Percentiles rank a stretch among this genome's conserved stretches.
Evolutionary conservation across 257 asterid species (phyloP).

Genomic region (Gardenia jasminoides): DNA sequence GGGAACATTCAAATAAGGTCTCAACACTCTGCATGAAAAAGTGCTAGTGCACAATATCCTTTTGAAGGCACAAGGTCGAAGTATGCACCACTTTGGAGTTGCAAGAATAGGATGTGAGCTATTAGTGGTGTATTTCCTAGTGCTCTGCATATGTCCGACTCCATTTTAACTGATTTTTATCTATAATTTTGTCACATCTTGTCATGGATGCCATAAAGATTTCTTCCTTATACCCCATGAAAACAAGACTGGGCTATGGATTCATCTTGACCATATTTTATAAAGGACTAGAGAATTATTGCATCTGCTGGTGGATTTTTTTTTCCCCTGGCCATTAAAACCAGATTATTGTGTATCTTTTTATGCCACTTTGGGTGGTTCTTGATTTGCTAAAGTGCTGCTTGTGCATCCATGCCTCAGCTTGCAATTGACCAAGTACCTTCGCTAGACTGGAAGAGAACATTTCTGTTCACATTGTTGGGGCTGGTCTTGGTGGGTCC

Average conservation of each 20-base stretch:
- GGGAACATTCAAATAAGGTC: too few relatives aligned
- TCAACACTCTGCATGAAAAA: too few relatives aligned
- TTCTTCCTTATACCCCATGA: neutral
- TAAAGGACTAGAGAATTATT: neutral
- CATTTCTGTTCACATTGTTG: slow-evolving; percentile 64
- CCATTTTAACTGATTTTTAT: neutral
- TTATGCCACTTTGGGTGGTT: neutral
- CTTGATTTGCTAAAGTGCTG: slow-evolving; percentile 5
- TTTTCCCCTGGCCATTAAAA: neutral
- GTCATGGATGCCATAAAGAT: neutral
- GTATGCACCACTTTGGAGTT: neutral
- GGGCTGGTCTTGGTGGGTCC: slow-evolving; percentile 97
- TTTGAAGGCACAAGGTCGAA: neutral
- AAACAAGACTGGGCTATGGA: neutral
- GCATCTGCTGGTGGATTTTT: neutral
- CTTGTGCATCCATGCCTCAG: slow-evolving; percentile 40
- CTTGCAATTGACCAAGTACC: slow-evolving; percentile 60
- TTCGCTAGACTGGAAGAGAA: slow-evolving; percentile 72
- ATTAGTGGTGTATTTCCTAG: neutral
- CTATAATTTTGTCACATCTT: neutral
- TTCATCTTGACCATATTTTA: neutral
- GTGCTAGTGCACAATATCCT: neutral
- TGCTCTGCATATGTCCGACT: too few relatives aligned
- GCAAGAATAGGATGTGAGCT: neutral
- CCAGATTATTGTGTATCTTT: neutral